Conservation (phyloP, 2,329 filamentous ascomycete genomes). For the Alternaria tenuissima region DNA sequence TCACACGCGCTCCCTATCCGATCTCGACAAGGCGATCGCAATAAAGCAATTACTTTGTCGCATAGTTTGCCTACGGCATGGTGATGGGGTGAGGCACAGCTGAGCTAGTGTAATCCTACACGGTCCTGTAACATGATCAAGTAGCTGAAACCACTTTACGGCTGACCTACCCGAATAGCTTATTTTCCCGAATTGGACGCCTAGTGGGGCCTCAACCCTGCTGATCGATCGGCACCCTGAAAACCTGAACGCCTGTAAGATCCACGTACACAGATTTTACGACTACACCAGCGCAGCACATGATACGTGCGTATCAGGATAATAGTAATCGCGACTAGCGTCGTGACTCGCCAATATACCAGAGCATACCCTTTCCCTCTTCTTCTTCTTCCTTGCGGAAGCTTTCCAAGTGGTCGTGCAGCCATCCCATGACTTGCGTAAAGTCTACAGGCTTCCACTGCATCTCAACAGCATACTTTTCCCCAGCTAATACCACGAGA, state of each 20-base stretch:
- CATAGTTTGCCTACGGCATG: neutral
- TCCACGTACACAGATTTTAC: slow-evolving; percentile 19
- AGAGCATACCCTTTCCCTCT: slow-evolving; percentile 36
- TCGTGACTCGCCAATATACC: slow-evolving; percentile 35
- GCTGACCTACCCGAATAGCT: slow-evolving; percentile 24
- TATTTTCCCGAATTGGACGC: slow-evolving; percentile 11
- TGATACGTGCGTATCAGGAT: slow-evolving; percentile 8
- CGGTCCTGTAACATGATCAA: slow-evolving; percentile 22
- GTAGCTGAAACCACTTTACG: slow-evolving; percentile 26
- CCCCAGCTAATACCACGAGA: slow-evolving; percentile 43
- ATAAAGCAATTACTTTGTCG: slow-evolving; percentile 3
- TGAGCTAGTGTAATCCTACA: slow-evolving; percentile 25
- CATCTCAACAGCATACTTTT: slow-evolving; percentile 43
- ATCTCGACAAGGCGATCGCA: slow-evolving; percentile 6
- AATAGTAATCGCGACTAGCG: neutral
- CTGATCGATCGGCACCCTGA: slow-evolving; percentile 15
- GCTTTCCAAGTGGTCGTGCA: slow-evolving; percentile 37
- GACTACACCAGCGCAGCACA: slow-evolving; percentile 6
- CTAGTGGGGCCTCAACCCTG: slow-evolving; percentile 10
- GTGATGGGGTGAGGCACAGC: slow-evolving; percentile 10
- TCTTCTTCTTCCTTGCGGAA: slow-evolving; percentile 41
- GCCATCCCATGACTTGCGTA: slow-evolving; percentile 39
- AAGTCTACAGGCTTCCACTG: slow-evolving; percentile 45
- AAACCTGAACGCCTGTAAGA: slow-evolving; percentile 15
- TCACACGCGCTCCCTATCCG: slow-evolving; percentile 6